Conservation (phyloP, 2,329 filamentous ascomycete genomes). For the Stachybotrys chlorohalonatus region DNA sequence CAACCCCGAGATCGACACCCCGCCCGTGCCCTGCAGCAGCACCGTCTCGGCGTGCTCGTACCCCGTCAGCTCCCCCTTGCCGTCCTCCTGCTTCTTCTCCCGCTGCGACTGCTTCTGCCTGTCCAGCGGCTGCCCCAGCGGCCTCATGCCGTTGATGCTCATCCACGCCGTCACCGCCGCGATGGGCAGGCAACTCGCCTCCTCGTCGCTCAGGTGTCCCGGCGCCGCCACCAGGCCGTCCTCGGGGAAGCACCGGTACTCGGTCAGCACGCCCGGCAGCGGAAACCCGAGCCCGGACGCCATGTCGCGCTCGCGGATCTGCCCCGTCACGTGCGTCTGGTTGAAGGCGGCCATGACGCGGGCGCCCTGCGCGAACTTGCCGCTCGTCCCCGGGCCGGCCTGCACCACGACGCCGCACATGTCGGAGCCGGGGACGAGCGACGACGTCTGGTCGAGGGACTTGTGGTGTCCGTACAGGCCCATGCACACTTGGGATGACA, state of each 20-base stretch:
- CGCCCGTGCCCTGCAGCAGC: slow-evolving; percentile 46
- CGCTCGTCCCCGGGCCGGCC: slow-evolving; percentile 17
- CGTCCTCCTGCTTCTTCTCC: slow-evolving; percentile 13
- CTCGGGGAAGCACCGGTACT: slow-evolving; percentile 51
- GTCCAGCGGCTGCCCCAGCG: slow-evolving; percentile 35
- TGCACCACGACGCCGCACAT: slow-evolving; percentile 55
- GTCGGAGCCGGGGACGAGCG: slow-evolving; percentile 59
- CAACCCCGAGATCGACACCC: slow-evolving; percentile 40
- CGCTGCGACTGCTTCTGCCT: neutral
- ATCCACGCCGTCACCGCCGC: slow-evolving; percentile 58
- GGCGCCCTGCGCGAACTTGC: slow-evolving; percentile 44
- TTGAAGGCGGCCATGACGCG: slow-evolving; percentile 61
- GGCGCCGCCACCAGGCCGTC: slow-evolving; percentile 47
- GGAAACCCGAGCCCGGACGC: slow-evolving; percentile 51
- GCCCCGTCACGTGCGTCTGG: slow-evolving; percentile 47
- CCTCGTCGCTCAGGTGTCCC: slow-evolving; percentile 46
- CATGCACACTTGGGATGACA: slow-evolving; percentile 40
- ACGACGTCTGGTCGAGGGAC: slow-evolving; percentile 26
- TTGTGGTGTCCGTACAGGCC: slow-evolving; percentile 61
- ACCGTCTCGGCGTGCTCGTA: slow-evolving; percentile 22
- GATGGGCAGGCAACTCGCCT: slow-evolving; percentile 52
- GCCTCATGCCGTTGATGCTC: slow-evolving; percentile 51
- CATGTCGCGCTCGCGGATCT: slow-evolving; percentile 46
- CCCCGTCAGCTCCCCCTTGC: neutral
- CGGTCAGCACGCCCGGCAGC: slow-evolving; percentile 44